These are phyloP conservation scores for Toxicodendron radicans DNA, from an alignment of 345 rosid genomes.

Conservation along the genomic window DNA sequence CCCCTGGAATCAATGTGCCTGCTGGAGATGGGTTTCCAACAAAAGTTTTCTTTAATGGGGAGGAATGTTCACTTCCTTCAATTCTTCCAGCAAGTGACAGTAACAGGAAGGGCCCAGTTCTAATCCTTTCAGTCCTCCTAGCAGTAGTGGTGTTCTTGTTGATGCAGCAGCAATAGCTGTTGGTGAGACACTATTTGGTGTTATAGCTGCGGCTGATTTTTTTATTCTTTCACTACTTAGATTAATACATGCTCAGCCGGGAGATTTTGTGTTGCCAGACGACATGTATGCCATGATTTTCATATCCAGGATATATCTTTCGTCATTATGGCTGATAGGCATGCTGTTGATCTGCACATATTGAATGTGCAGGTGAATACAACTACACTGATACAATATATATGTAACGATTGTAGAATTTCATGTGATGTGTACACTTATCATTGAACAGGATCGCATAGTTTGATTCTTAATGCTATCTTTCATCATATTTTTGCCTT, in stretches of 20 bases:
- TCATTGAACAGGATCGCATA: conserved; percentile 14
- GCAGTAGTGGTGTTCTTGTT: conserved; percentile 32
- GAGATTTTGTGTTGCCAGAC: conserved; percentile 13
- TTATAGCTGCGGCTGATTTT: conserved; percentile 25
- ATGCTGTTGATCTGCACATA: conserved; percentile 15
- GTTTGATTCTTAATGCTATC: neutral
- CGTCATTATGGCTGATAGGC: neutral
- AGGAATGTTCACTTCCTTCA: conserved; percentile 82
- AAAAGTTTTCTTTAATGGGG: conserved; percentile 92
- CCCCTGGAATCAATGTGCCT: conserved; percentile 67
- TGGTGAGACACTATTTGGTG: conserved; percentile 1
- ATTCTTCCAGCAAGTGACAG: conserved; percentile 48
- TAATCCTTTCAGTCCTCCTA: conserved; percentile 27
- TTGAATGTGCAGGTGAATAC: neutral
- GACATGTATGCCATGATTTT: conserved; percentile 18
- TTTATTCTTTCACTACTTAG: conserved; percentile 37
- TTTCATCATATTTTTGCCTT: neutral
- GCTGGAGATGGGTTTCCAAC: conserved; percentile 87
- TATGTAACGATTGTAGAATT: conserved; percentile 24
- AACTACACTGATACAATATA: neutral
- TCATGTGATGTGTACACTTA: conserved; percentile 8
- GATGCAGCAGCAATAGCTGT: conserved; percentile 40
- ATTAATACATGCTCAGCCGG: conserved; percentile 20
- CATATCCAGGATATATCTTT: conserved; percentile 17
- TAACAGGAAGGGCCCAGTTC: conserved; percentile 29